These are phyloP conservation scores for Debaryomyces robertsiae DNA, from an alignment of 1,139 yeast species.

Conservation along the genomic window DNA sequence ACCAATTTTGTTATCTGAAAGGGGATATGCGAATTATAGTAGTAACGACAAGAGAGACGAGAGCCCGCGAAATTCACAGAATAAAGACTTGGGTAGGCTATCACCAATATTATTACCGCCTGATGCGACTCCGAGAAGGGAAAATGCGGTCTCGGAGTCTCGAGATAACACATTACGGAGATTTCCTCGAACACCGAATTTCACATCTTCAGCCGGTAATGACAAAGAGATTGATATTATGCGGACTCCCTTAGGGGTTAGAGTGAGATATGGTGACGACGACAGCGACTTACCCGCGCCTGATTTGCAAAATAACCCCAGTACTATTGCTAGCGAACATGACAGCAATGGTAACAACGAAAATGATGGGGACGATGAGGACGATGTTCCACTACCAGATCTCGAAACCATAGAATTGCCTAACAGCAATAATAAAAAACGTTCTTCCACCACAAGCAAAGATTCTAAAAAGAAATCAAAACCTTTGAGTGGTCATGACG, in stretches of 20 bases:
- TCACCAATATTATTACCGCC: constrained; percentile 29
- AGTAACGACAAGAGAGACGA: constrained; percentile 5
- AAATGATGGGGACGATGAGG: constrained; percentile 18
- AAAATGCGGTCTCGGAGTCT: constrained; percentile 17
- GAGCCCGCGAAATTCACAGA: constrained; percentile 17
- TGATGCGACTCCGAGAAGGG: constrained; percentile 23
- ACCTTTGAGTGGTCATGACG: constrained; percentile 15
- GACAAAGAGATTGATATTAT: constrained; percentile 18
- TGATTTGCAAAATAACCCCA: constrained; percentile 19
- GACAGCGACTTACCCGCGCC: constrained; percentile 44
- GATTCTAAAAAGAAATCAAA: constrained; percentile 13
- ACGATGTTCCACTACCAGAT: constrained; percentile 26
- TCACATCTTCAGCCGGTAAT: constrained; percentile 20
- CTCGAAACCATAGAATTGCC: constrained; percentile 27
- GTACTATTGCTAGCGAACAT: constrained; percentile 5
- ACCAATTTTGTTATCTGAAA: constrained; percentile 43
- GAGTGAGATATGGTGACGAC: constrained; percentile 28
- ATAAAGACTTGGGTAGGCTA: constrained; percentile 20
- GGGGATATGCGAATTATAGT: constrained; percentile 20
- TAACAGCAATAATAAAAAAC: constrained; percentile 12
- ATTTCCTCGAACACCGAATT: constrained; percentile 55
- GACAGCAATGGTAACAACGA: background rate
- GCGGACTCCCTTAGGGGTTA: constrained; percentile 32
- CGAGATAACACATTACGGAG: constrained; percentile 38
- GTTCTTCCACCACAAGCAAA: constrained; percentile 8